Evolutionary conservation across 2,329 filamentous ascomycete species (phyloP).

Genomic region (Calonectria pseudoturangicola): DNA sequence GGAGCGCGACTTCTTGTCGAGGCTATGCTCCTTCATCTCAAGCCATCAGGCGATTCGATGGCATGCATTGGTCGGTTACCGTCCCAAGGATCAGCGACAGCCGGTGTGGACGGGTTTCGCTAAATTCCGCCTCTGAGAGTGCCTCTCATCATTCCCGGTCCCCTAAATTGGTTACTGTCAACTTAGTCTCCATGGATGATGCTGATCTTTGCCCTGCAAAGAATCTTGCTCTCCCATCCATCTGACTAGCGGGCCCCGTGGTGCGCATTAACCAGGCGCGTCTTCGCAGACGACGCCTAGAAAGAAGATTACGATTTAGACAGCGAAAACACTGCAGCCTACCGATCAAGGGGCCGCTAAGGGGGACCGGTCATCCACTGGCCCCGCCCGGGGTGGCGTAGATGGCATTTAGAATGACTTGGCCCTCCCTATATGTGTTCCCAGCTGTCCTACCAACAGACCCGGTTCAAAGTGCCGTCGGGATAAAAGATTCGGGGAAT

Average conservation of each 20-base stretch:
- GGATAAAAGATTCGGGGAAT: conserved; percentile 26
- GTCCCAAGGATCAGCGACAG: conserved; percentile 15
- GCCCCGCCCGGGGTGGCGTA: not conserved
- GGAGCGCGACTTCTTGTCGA: conserved; percentile 2
- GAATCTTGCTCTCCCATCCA: conserved; percentile 5
- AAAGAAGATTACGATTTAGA: conserved; percentile 14
- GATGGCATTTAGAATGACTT: not conserved
- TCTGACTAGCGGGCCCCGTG: not conserved
- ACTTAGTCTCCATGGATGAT: conserved; percentile 1
- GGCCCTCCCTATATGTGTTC: not conserved
- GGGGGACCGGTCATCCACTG: conserved; percentile 1
- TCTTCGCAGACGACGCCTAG: not conserved
- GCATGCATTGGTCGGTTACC: conserved; percentile 3
- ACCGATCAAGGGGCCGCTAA: conserved; percentile 12
- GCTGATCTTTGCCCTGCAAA: conserved; percentile 21
- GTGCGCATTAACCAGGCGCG: not conserved
- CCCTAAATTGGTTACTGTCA: conserved; percentile 2
- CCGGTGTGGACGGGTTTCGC: conserved; percentile 14
- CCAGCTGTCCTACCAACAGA: not conserved
- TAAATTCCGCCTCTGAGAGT: conserved; percentile 8
- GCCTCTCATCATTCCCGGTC: conserved; percentile 17
- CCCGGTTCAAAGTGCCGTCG: not conserved
- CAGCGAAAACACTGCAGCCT: conserved; percentile 14
- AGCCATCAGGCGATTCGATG: conserved; percentile 16
- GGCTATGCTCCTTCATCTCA: conserved; percentile 15